Evolutionary conservation across 306 rosid species (phyloP).

Genomic region (Dicorynia guianensis): DNA sequence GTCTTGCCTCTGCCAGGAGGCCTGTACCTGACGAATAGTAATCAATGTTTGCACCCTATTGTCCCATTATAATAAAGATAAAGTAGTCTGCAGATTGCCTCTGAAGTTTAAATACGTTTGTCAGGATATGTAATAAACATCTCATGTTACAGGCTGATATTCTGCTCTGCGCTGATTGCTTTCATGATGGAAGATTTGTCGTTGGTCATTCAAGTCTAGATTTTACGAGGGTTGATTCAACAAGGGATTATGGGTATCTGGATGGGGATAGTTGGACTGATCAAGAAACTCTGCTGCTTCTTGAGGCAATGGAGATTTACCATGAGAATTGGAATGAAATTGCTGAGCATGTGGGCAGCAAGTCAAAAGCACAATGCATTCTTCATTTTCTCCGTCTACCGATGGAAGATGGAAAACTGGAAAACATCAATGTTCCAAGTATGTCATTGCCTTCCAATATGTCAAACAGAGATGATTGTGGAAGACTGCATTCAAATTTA

Average conservation of each 20-base stretch:
- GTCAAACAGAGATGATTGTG: conserved; percentile 54
- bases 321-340: conserved; percentile 97
- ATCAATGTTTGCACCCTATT: conserved; percentile 18
- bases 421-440: conserved; percentile 85
- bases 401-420: conserved; percentile 89
- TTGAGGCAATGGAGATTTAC: conserved; percentile 93
- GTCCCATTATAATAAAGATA: conserved; percentile 28
- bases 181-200: conserved; percentile 88
- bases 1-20: neutral
- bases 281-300: conserved; percentile 91
- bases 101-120: neutral
- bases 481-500: conserved; percentile 54
- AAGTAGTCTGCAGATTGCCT: conserved; percentile 26
- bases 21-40: conserved; percentile 5
- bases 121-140: conserved; percentile 40
- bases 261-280: conserved; percentile 96
- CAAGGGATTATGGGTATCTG: conserved; percentile 76
- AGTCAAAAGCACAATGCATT: conserved; percentile 98
- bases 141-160: conserved; percentile 74
- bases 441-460: conserved; percentile 57
- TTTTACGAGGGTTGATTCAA: conserved; percentile 68
- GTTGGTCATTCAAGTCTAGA: conserved; percentile 91
- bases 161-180: conserved; percentile 84
- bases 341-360: conserved; percentile 89
- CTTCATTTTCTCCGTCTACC: conserved; percentile 97